Conservation (phyloP, 768 basidiomycete species). For the Tulasnella sp. region DNA sequence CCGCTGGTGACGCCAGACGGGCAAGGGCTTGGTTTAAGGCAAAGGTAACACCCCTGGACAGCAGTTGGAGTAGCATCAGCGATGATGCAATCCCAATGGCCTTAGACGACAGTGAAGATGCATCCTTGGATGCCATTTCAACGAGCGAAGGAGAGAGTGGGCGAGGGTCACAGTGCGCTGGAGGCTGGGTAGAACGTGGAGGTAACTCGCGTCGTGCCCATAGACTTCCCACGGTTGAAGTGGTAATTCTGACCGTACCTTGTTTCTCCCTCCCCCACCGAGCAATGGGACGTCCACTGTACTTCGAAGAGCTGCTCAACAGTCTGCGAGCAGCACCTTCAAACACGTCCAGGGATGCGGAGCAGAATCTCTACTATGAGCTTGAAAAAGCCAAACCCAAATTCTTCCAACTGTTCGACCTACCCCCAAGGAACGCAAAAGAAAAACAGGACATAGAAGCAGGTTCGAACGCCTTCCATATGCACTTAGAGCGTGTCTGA, state of each 20-base stretch:
- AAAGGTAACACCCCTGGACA: slow-evolving; percentile 80
- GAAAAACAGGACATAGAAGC: slow-evolving; percentile 66
- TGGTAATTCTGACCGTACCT: not conserved
- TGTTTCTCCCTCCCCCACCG: not conserved
- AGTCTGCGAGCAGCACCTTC: not conserved
- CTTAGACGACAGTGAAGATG: slow-evolving; percentile 25
- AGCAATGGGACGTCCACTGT: slow-evolving; percentile 8
- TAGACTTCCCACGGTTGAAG: not conserved
- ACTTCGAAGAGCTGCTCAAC: slow-evolving; percentile 8
- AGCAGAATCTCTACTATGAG: slow-evolving; percentile 21
- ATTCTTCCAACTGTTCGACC: slow-evolving; percentile 52
- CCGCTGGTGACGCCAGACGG: slow-evolving; percentile 69
- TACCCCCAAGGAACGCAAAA: slow-evolving; percentile 46
- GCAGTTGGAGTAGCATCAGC: slow-evolving; percentile 75
- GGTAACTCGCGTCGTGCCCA: not conserved
- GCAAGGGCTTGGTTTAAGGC: slow-evolving; percentile 78
- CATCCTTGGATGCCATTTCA: not conserved
- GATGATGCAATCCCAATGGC: slow-evolving; percentile 43
- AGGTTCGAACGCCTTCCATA: slow-evolving; percentile 28
- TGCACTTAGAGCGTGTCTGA: slow-evolving; percentile 3
- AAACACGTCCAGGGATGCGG: slow-evolving; percentile 6
- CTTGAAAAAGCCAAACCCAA: slow-evolving; percentile 28
- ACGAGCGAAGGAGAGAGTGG: not conserved
- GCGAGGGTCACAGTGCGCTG: not conserved
- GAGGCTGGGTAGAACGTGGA: not conserved